Evolutionary conservation across 495 filamentous ascomycete species (phyloP).

Genomic region (Daldinia caldariorum): DNA sequence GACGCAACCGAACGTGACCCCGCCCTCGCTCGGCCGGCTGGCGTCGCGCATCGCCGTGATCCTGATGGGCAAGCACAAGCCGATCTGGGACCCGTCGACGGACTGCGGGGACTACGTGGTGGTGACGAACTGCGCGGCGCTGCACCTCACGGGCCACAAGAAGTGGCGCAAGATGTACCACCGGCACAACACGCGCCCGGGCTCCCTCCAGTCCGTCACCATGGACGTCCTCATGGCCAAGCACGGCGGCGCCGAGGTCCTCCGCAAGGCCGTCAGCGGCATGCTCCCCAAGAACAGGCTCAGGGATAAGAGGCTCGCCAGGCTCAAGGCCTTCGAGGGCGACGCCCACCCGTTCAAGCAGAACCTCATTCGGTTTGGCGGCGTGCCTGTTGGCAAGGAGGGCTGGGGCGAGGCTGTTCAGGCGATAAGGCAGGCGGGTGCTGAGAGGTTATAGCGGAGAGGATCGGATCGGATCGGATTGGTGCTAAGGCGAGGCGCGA

Average conservation of each 20-base stretch:
- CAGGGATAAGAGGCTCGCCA: constrained; percentile 82
- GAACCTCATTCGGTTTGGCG: constrained; percentile 80
- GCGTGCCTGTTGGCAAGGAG: constrained; percentile 60
- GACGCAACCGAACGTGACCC: constrained; percentile 67
- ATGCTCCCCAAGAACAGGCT: constrained; percentile 98
- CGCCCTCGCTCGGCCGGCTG: constrained; percentile 82
- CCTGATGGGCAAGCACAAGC: constrained; percentile 99
- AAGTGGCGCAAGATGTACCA: constrained; percentile 94
- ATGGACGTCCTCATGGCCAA: constrained; percentile 96
- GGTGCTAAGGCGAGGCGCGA: neutral
- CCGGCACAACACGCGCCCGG: constrained; percentile 88
- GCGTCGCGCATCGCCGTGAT: constrained; percentile 89
- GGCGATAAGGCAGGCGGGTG: constrained; percentile 54
- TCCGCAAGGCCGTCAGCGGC: constrained; percentile 89
- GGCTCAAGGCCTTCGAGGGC: constrained; percentile 96
- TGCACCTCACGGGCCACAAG: constrained; percentile 92
- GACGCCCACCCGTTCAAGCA: constrained; percentile 87
- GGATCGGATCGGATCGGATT: too few species aligned
- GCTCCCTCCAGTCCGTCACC: constrained; percentile 83
- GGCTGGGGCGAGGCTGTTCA: constrained; percentile 57
- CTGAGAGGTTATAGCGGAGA: constrained; percentile 50
- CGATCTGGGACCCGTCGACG: constrained; percentile 93
- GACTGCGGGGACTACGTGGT: constrained; percentile 99
- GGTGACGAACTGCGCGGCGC: constrained; percentile 83
- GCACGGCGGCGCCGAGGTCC: constrained; percentile 91